These are phyloP conservation scores for Paratrypanosoma confusum DNA, from an alignment of 208 protist species.

Conservation along the genomic window DNA sequence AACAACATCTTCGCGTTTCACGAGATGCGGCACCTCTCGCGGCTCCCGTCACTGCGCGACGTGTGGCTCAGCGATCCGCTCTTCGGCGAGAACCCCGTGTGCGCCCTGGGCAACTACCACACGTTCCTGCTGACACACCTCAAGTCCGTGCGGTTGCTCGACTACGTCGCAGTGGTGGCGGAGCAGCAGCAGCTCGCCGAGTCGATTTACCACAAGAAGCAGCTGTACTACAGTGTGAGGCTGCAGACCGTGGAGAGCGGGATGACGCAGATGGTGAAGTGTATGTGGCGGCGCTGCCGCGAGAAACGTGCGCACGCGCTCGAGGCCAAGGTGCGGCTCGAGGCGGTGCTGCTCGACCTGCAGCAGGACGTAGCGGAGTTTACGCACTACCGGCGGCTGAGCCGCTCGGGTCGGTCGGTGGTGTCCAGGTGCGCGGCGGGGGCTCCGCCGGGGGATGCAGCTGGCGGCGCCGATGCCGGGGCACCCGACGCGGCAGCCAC, in stretches of 20 bases:
- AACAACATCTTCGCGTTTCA: conserved; percentile 79
- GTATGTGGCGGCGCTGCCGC: not conserved
- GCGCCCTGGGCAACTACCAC: conserved; percentile 89
- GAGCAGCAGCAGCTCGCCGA: conserved; percentile 78
- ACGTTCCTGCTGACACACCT: conserved; percentile 81
- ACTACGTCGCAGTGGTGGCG: conserved; percentile 53
- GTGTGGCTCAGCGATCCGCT: conserved; percentile 83
- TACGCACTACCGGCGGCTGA: no score
- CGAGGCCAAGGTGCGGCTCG: conserved; percentile 7
- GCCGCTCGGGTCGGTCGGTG: not conserved
- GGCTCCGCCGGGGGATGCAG: conserved; percentile 3
- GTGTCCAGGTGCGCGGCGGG: conserved; percentile 22
- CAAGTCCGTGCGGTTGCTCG: conserved; percentile 53
- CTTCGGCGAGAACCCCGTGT: conserved; percentile 88
- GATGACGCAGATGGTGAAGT: conserved; percentile 28
- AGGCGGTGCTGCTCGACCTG: conserved; percentile 11
- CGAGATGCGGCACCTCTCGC: conserved; percentile 66
- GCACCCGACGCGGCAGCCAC: conserved; percentile 5
- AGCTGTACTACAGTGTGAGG: conserved; percentile 93
- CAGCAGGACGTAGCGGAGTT: conserved; percentile 8
- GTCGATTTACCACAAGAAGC: conserved; percentile 87
- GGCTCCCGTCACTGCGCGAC: conserved; percentile 48
- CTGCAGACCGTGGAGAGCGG: conserved; percentile 85
- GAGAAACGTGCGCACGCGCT: conserved; percentile 9
- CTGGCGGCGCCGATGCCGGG: conserved; percentile 2